These are phyloP conservation scores for Colletotrichum chlorophyti DNA, from an alignment of 2,329 filamentous ascomycete species.

Conservation along the genomic window DNA sequence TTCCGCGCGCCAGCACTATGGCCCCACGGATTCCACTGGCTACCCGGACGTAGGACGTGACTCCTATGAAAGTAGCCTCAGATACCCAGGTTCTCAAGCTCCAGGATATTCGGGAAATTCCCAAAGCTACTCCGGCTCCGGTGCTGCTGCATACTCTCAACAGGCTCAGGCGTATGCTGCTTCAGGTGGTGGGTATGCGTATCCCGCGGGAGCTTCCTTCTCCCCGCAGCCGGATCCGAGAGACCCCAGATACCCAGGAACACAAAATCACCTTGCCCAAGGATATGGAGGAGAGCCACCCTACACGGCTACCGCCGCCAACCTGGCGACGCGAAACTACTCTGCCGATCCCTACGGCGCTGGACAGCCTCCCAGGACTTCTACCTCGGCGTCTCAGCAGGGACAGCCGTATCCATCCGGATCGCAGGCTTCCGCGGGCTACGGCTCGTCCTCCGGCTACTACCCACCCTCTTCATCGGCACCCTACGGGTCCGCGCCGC, in stretches of 20 bases:
- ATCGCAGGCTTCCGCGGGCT: constrained; percentile 24
- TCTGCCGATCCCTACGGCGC: constrained; percentile 24
- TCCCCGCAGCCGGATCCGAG: constrained; percentile 26
- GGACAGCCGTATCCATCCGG: constrained; percentile 27
- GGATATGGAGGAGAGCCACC: constrained; percentile 23
- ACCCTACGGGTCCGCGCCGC: constrained; percentile 36
- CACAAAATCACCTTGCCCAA: constrained; percentile 13
- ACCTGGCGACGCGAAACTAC: constrained; percentile 12
- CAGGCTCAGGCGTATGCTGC: constrained; percentile 20
- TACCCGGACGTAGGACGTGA: constrained; percentile 45
- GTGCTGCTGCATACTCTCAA: constrained; percentile 19
- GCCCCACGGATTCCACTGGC: constrained; percentile 42
- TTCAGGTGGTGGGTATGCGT: constrained; percentile 30
- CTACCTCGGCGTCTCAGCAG: constrained; percentile 21
- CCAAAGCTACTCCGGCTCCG: constrained; percentile 30
- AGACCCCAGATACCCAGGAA: constrained; percentile 29
- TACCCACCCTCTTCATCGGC: constrained; percentile 32
- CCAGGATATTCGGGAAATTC: constrained; percentile 55
- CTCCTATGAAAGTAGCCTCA: constrained; percentile 48
- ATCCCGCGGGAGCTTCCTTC: constrained; percentile 28
- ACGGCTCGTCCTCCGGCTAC: constrained; percentile 33
- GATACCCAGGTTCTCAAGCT: constrained; percentile 58
- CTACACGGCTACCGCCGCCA: constrained; percentile 25
- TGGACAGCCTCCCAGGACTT: constrained; percentile 21
- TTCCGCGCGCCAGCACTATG: constrained; percentile 52